Base-by-base conservation (phyloP, 768 basidiomycete genomes). In the Hericium erinaceus region DNA sequence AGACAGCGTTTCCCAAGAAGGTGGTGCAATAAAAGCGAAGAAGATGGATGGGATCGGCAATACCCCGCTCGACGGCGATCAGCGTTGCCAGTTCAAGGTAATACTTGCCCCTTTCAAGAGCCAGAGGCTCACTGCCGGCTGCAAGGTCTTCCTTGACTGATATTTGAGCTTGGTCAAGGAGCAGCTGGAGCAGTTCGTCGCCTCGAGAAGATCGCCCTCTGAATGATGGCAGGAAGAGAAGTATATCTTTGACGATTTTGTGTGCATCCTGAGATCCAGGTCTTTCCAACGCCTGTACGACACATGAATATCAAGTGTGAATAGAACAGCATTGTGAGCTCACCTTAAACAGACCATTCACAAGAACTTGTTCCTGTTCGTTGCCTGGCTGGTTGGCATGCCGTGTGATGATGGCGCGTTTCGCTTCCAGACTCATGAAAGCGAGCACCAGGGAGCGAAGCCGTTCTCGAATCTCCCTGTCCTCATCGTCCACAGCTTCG, bases 361-460 rank as follows among this genome's bases (percentile, higher is more conserved):
- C 70, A 1, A 85, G 69, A 11, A 75, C 66, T 2, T 73, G 70
- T 64, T 85, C 83, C 1, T 77, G 74, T 16, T 72, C 70, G 56
- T 73, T 77, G 18, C 72, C 75, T 24, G 67, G 64, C 26, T 74
- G 72, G 33, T 70, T 67, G 7, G 76, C 75, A 65, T 79, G 70
- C 39, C 74, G 73, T 57, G 75, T 69, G 18, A 77, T 69, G 52
- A 83, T 76, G 7, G 73, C 70, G 20, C 66, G 65, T 60, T 74
- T 77, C 15, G 80, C 81, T 57, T 82, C 79, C 38, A 70, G 75
- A 16, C 75, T 73, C 57, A 88, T 68, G 69, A 87, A 88, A 5
- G 73, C 72, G 54, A 87, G 63, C 18, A 88, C 86, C 22, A 87
- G 73, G 1, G 74, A 72, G 57, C 83, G 76, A 20, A 87, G 68